Conservation (phyloP, 805 yeast genomes). For the Torulaspora gathmanii region DNA sequence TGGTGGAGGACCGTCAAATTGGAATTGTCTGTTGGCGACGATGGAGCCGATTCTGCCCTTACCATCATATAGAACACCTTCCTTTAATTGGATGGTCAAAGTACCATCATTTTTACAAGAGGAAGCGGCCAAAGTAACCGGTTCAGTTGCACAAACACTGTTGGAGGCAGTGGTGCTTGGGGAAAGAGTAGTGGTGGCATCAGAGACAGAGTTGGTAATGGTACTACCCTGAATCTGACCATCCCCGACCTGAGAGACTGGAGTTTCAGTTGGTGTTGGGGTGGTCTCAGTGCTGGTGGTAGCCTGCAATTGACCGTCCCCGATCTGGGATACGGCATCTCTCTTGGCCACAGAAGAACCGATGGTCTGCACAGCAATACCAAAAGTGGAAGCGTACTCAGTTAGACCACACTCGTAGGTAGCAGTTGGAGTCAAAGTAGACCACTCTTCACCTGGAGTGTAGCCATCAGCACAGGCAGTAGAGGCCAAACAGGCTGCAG, state of each 20-base stretch:
- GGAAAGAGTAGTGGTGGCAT: conserved; percentile 31
- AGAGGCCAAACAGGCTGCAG: conserved; percentile 42
- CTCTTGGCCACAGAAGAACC: conserved; percentile 36
- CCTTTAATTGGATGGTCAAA: conserved; percentile 48
- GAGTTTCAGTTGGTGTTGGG: conserved; percentile 10
- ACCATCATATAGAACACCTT: conserved; percentile 48
- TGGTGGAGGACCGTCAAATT: conserved; percentile 75
- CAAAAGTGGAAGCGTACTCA: conserved; percentile 53
- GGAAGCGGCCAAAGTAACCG: conserved; percentile 26
- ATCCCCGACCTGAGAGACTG: conserved; percentile 40
- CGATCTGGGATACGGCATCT: conserved; percentile 41
- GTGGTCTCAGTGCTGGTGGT: conserved; percentile 31
- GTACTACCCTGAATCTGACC: conserved; percentile 51
- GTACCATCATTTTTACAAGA: conserved; percentile 37
- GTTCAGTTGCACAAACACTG: conserved; percentile 27
- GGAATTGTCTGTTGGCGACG: conserved; percentile 72
- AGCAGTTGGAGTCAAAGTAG: conserved; percentile 63
- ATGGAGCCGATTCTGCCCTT: conserved; percentile 64
- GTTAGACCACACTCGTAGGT: conserved; percentile 53
- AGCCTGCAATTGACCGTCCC: conserved; percentile 42
- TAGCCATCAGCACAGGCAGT: conserved; percentile 50
- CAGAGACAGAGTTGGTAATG: conserved; percentile 21
- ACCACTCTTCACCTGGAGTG: conserved; percentile 61
- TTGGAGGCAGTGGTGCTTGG: conserved; percentile 22
- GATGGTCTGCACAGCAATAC: conserved; percentile 60